A percentile compares a stretch with the other conserved stretches of the same genome.
Evolutionary conservation across 257 asterid species (phyloP).

Genomic region (Solanum lycopersicoides): DNA sequence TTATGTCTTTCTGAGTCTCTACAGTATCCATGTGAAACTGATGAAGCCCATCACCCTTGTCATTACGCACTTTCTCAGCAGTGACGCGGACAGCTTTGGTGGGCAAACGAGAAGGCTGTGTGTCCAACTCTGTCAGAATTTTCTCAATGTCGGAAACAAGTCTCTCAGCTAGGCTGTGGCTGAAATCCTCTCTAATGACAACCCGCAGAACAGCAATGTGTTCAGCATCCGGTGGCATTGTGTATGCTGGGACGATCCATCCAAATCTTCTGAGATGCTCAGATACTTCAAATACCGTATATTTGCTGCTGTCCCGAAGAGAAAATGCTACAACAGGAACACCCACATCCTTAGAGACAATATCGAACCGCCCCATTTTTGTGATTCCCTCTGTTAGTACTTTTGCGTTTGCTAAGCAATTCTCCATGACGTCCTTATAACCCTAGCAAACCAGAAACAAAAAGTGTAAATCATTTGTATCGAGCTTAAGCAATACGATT

Average conservation of each 20-base stretch:
- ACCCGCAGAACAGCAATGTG: conserved; percentile 48
- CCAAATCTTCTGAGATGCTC: conserved; percentile 65
- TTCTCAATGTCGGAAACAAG: conserved; percentile 36
- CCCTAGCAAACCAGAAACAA: conserved; percentile 27
- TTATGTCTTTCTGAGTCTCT: conserved; percentile 21
- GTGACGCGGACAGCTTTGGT: conserved; percentile 16
- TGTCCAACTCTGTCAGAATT: conserved; percentile 45
- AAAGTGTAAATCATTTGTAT: not conserved
- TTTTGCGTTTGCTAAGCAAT: conserved; percentile 40
- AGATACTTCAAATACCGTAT: conserved; percentile 53
- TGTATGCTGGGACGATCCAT: conserved; percentile 80
- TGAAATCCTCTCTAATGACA: conserved; percentile 65
- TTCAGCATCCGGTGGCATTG: conserved; percentile 70
- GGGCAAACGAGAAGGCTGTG: conserved; percentile 21
- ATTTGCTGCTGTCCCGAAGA: conserved; percentile 50
- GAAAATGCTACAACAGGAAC: conserved; percentile 65
- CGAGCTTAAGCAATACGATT: not conserved
- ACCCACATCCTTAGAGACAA: conserved; percentile 59
- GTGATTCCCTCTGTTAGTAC: conserved; percentile 40
- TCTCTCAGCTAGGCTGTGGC: conserved; percentile 52
- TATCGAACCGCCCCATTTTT: conserved; percentile 38
- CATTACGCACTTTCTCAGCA: conserved; percentile 4
- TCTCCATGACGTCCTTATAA: conserved; percentile 54
- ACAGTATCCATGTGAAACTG: conserved; percentile 4
- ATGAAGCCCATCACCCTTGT: not conserved